phyloP scores from a whole-genome alignment of 73 alveolate species.

The Symbiodinium pilosum region DNA sequence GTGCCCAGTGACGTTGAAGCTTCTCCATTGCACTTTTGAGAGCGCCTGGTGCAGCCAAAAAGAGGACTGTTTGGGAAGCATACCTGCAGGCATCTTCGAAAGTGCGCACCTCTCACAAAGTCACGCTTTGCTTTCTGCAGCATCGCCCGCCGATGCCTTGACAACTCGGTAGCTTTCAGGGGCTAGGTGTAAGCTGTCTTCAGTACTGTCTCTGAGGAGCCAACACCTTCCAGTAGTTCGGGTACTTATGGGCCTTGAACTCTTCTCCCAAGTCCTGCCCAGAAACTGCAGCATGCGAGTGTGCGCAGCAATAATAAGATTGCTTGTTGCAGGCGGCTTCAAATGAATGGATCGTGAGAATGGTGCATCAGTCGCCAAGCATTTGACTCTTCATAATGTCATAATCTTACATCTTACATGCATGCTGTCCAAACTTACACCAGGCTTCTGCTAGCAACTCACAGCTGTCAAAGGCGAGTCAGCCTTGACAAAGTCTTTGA shows the following conservation, averaged over 20 bases:
- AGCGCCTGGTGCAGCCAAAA: background rate
- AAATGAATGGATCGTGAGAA: no score
- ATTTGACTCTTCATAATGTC: no score
- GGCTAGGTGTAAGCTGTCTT: no score
- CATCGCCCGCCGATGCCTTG: slow-evolving; percentile 10
- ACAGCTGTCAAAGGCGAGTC: no score
- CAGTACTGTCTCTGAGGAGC: background rate
- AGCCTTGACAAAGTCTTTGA: slow-evolving; percentile 64
- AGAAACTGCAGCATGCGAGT: background rate
- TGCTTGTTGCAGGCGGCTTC: no score
- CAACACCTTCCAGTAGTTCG: slow-evolving; percentile 57
- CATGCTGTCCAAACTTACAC: background rate
- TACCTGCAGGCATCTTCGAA: background rate
- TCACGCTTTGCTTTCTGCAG: slow-evolving; percentile 1
- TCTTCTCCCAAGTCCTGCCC: slow-evolving; percentile 61
- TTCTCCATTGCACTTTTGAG: background rate
- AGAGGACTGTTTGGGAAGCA: background rate
- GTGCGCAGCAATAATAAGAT: no score
- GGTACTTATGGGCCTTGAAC: slow-evolving; percentile 55
- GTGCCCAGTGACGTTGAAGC: slow-evolving; percentile 1
- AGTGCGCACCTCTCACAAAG: background rate
- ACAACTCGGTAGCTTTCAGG: no score
- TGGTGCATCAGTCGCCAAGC: no score
- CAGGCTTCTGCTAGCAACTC: no score
- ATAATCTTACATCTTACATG: no score